Evolutionary conservation across 371 early-diverging fungal species (phyloP).

Genomic region (Rhizopus delemar): DNA sequence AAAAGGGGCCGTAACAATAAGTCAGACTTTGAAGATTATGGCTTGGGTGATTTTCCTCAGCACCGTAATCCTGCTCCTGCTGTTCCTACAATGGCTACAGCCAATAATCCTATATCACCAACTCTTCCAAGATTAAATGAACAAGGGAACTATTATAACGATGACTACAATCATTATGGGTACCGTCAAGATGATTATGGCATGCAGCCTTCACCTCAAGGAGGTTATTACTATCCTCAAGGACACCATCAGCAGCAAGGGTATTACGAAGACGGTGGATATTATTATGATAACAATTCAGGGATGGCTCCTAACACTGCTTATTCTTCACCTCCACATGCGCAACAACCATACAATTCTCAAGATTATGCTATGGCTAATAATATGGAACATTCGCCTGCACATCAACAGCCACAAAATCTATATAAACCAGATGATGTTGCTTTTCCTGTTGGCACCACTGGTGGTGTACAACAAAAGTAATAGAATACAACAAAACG

Average conservation of each 20-base stretch:
- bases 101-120: slow-evolving; percentile 26
- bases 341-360: slow-evolving; percentile 13
- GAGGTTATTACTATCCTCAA: slow-evolving; percentile 36
- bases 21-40: slow-evolving; percentile 48
- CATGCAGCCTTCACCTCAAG: slow-evolving; percentile 24
- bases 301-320: slow-evolving; percentile 9
- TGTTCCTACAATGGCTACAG: slow-evolving; percentile 1
- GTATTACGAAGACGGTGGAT: slow-evolving; percentile 36
- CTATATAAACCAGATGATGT: slow-evolving; percentile 27
- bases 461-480: background rate
- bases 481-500: background rate
- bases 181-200: slow-evolving; percentile 22
- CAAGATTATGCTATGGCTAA: slow-evolving; percentile 11
- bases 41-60: slow-evolving; percentile 49
- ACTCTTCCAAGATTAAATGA: slow-evolving; percentile 45
- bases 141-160: slow-evolving; percentile 43
- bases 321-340: slow-evolving; percentile 16
- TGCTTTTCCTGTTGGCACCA: background rate
- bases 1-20: slow-evolving; percentile 27
- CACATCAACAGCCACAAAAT: slow-evolving; percentile 7
- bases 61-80: slow-evolving; percentile 20
- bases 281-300: slow-evolving; percentile 34
- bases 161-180: slow-evolving; percentile 25
- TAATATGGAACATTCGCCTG: background rate
- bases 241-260: slow-evolving; percentile 27